Percentiles rank a stretch among this genome's conserved stretches.
Conservation (phyloP, 176 grass and related monocot species). For the Luzula sylvatica region DNA sequence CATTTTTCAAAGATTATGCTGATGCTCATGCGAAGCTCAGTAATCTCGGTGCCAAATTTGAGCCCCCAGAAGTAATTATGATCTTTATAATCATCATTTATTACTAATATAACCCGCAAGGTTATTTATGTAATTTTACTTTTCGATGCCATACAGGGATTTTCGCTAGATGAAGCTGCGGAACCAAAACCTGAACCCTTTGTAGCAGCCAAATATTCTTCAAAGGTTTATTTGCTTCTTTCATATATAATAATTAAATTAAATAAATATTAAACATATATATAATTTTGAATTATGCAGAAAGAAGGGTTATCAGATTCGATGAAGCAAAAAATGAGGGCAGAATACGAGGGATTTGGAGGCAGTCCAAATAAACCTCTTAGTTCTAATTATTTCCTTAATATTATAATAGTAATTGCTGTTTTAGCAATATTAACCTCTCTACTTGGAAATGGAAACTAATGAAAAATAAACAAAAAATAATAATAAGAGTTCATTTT, state of each 20-base stretch:
- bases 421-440: conserved; percentile 74
- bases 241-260: not conserved
- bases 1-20: conserved; percentile 86
- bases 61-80: conserved; percentile 51
- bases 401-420: conserved; percentile 81
- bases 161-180: conserved; percentile 51
- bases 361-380: conserved; percentile 86
- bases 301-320: conserved; percentile 35
- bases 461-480: no score
- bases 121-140: not conserved
- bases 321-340: conserved; percentile 53
- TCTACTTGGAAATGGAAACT: conserved; percentile 59
- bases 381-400: conserved; percentile 89
- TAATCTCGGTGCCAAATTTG: conserved; percentile 66
- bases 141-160: conserved; percentile 43
- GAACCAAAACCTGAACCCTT: conserved; percentile 30
- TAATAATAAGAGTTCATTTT: no score
- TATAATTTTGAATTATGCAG: conserved; percentile 15
- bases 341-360: conserved; percentile 80
- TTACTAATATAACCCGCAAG: not conserved
- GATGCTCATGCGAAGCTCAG: conserved; percentile 94
- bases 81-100: not conserved
- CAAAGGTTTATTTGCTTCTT: conserved; percentile 30
- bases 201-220: conserved; percentile 47
- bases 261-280: conserved; percentile 23